A percentile compares a stretch with the other conserved stretches of the same genome.
These are phyloP conservation scores for Colletotrichum caudatum DNA, from an alignment of 2,329 filamentous ascomycete species.

Conservation along the genomic window DNA sequence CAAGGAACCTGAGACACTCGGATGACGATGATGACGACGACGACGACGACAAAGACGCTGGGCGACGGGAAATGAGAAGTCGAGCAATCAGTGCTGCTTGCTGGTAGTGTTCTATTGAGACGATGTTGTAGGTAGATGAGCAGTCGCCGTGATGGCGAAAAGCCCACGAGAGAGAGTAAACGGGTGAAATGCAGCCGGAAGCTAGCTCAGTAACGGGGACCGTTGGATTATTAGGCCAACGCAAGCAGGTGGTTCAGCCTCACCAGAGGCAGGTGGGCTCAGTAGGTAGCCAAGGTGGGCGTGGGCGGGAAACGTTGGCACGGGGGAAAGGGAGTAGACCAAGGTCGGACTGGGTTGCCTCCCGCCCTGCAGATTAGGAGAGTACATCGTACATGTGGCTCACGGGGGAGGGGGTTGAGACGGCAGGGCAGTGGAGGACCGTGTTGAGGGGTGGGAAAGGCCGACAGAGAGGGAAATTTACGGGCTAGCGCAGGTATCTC, in stretches of 20 bases:
- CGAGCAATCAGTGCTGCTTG: constrained; percentile 13
- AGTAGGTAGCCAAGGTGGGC: neutral
- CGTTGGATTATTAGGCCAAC: constrained; percentile 41
- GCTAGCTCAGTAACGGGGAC: constrained; percentile 35
- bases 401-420: neutral
- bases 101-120: constrained; percentile 4
- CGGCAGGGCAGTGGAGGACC: neutral
- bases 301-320: constrained; percentile 7
- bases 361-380: constrained; percentile 34
- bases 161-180: constrained; percentile 40
- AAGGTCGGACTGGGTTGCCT: constrained; percentile 41
- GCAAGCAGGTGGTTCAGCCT: constrained; percentile 35
- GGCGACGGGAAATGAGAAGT: constrained; percentile 18
- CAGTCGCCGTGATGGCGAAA: constrained; percentile 42
- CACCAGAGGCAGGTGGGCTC: constrained; percentile 26
- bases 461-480: constrained; percentile 17
- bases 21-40: constrained; percentile 20
- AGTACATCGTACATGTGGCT: constrained; percentile 35
- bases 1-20: constrained; percentile 36
- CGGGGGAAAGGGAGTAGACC: constrained; percentile 20
- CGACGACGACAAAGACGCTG: constrained; percentile 16
- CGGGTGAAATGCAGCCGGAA: constrained; percentile 37
- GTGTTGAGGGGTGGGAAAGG: constrained; percentile 1
- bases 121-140: constrained; percentile 21
- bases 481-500: constrained; percentile 32